phyloP scores from a whole-genome alignment of 2,329 filamentous ascomycete species.

The Westerdykella sp. region DNA sequence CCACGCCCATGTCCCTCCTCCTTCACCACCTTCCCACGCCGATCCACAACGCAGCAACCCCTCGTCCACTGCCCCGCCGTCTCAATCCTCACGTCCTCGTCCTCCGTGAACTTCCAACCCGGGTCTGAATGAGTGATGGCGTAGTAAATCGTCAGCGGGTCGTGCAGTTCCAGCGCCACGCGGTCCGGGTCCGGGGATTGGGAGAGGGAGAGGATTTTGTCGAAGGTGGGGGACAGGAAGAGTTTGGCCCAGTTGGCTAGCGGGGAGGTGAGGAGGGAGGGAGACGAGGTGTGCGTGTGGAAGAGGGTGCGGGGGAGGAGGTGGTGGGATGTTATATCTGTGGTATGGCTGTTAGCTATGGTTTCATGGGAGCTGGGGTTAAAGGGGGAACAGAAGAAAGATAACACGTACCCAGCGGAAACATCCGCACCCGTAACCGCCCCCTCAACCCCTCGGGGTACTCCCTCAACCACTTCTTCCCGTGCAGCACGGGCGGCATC shows the following conservation, averaged over 20 bases:
- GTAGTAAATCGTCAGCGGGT: slow-evolving; percentile 41
- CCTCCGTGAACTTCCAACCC: slow-evolving; percentile 34
- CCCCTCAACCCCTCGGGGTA: slow-evolving; percentile 40
- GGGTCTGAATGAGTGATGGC: slow-evolving; percentile 14
- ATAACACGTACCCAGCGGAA: slow-evolving; percentile 37
- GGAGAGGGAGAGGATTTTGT: slow-evolving; percentile 40
- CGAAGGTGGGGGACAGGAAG: slow-evolving; percentile 43
- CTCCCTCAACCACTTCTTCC: slow-evolving; percentile 27
- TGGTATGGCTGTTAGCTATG: not conserved
- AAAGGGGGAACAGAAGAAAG: not conserved
- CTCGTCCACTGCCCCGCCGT: slow-evolving; percentile 90
- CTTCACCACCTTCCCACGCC: slow-evolving; percentile 48
- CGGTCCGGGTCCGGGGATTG: slow-evolving; percentile 29
- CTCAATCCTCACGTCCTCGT: slow-evolving; percentile 82
- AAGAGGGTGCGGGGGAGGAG: slow-evolving; percentile 38
- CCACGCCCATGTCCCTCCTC: slow-evolving; percentile 3
- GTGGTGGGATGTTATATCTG: slow-evolving; percentile 44
- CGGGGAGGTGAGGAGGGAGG: slow-evolving; percentile 32
- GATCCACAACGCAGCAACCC: slow-evolving; percentile 83
- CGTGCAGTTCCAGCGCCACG: slow-evolving; percentile 42
- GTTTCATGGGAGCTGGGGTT: slow-evolving; percentile 7
- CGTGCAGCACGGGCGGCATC: slow-evolving; percentile 62
- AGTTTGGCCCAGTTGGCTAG: slow-evolving; percentile 42
- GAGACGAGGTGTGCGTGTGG: slow-evolving; percentile 19
- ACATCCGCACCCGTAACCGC: slow-evolving; percentile 42